Evolutionary conservation across 2,329 filamentous ascomycete species (phyloP), one percentile per base, ranked within the genome.

Genomic region (Pseudogymnoascus sp.): DNA sequence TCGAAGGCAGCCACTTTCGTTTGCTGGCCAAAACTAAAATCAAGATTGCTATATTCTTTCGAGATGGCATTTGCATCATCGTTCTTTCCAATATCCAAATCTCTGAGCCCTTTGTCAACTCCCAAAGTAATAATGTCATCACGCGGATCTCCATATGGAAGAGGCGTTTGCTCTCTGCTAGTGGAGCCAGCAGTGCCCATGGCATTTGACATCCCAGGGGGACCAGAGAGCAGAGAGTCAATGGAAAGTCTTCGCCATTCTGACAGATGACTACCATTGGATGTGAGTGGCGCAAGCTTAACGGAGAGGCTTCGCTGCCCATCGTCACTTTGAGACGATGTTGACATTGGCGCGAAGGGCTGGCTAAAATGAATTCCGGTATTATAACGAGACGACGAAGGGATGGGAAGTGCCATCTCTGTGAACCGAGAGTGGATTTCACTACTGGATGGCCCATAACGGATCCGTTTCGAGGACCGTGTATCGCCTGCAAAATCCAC

Each of bases 11-110:
- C 79, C 59, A 83, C 77, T 60, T 77, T 78, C 12, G 74, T 76
- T 36, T 78, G 77, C 36, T 78, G 73, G 11, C 79, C 77, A 65
- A 81, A 80, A 5, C 78, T 79, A 66, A 81, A 81, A 62, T 81
- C 78, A 3, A 75, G 71, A 40, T 73, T 72, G 5, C 70, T 70
- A 56, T 56, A 34, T 56, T 56, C 49, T 53, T 74, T 77, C 43
- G 81, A 81, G 40, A 93, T 86, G 14, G 89, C 88, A 60, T 82
- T 82, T 31, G 77, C 75, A 68, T 93, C 90, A 69, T 91, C 84
- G 68, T 93, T 93, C 60, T 81, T 83, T 28, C 85, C 84, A 1
- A 89, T 76, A 69, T 93, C 90, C 18, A 84, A 76, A 74, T 93
- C 90, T 8, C 82, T 81, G 65, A 85, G 79, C 0, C 90, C 90